Evolutionary conservation across 495 filamentous ascomycete genomes (phyloP), one percentile per base, ranked within the genome.

Genomic region (Penicillium silybi): DNA sequence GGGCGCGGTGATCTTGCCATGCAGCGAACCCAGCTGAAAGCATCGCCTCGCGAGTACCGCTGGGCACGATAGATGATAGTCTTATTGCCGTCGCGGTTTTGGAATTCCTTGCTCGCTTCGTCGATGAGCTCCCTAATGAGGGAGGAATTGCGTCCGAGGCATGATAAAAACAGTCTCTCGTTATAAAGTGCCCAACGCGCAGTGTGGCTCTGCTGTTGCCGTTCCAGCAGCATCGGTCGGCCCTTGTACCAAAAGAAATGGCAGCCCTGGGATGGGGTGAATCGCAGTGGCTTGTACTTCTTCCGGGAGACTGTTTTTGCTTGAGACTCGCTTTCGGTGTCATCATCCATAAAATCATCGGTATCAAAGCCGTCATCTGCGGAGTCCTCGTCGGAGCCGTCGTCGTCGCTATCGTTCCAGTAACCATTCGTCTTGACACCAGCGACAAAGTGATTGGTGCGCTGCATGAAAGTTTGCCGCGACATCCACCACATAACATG

Each of bases 401-500:
- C 69, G 16, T 71, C 58, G 41, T 67, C 68, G 29, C 10, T 32
- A 8, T 79, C 64, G 49, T 62, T 77, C 68, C 71, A 77, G 38
- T 67, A 71, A 18, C 74, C 66, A 16, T 73, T 78, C 50, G 80
- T 63, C 50, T 79, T 81, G 13, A 82, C 82, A 40, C 81, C 83
- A 11, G 80, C 84, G 6, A 87, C 76, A 50, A 87, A 85, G 6
- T 77, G 75, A 6, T 78, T 80, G 0, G 82, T 77, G 3, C 68
- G 66, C 41, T 79, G 75, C 27, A 81, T 75, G 46, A 84, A 83
- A 19, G 67, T 56, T 58, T 88, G 85, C 32, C 70, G 71, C 19
- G 85, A 75, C 3, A 88, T 75, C 85, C 85, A 89, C 39, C 72
- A 76, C 84, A 88, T 87, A 19, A 88, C 56, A 62, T 85, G 84